phyloP scores from a whole-genome alignment of 257 asterid genomes.

The Apocynum venetum region DNA sequence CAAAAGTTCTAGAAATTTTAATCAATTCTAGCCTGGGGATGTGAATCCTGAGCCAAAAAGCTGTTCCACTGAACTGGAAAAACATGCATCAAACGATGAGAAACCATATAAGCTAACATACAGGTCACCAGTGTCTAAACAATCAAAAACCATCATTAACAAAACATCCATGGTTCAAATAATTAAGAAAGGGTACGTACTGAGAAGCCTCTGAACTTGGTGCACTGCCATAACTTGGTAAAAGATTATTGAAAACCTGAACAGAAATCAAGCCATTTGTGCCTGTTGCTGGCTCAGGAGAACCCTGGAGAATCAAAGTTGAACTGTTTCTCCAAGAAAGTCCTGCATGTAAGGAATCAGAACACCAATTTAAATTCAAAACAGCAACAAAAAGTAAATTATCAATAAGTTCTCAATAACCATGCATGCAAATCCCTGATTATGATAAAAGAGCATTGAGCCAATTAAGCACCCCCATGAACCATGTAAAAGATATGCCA shows the following conservation, averaged over 20 bases:
- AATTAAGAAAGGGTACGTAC: slow-evolving; percentile 10
- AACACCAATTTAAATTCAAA: background rate
- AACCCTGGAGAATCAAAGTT: slow-evolving; percentile 17
- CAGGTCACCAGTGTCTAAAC: background rate
- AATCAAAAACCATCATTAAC: background rate
- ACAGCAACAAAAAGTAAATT: background rate
- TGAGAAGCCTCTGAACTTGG: slow-evolving; percentile 28
- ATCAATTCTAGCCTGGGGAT: background rate
- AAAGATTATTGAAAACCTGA: slow-evolving; percentile 19
- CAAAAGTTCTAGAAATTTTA: background rate
- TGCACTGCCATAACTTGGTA: slow-evolving; percentile 21
- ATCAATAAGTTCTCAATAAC: background rate
- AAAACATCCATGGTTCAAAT: too few relatives aligned
- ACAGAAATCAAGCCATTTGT: slow-evolving; percentile 21
- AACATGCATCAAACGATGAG: background rate
- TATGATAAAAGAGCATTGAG: background rate
- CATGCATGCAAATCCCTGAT: background rate
- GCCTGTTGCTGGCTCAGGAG: slow-evolving; percentile 47
- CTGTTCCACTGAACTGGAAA: slow-evolving; percentile 1
- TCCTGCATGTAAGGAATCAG: slow-evolving; percentile 26
- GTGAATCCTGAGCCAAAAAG: background rate
- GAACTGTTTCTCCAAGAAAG: slow-evolving; percentile 34
- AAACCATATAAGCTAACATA: background rate
- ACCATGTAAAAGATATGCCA: background rate
- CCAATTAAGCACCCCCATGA: background rate